These are phyloP conservation scores for Gynandropsis gynandra DNA, from an alignment of 345 rosid species.

Conservation along the genomic window DNA sequence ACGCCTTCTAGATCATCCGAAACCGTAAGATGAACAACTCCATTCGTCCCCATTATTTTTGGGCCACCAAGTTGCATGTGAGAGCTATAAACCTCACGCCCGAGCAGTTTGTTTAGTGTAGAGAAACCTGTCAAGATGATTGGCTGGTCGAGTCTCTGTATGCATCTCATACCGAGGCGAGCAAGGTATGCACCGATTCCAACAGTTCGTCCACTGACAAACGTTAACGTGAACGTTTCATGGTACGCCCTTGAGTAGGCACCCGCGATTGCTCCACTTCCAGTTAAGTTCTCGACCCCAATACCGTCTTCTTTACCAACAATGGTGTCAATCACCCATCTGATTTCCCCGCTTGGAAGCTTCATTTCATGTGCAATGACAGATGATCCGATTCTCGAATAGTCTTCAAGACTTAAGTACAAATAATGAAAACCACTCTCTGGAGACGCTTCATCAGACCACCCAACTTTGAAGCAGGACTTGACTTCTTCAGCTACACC, in stretches of 20 bases:
- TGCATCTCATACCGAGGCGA: slow-evolving; percentile 97
- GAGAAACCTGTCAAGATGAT: slow-evolving; percentile 97
- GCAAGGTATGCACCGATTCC: slow-evolving; percentile 99
- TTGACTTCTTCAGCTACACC: slow-evolving; percentile 98
- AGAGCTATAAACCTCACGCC: slow-evolving; percentile 98
- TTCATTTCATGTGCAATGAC: slow-evolving; percentile 86
- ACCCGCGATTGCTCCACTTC: slow-evolving; percentile 98
- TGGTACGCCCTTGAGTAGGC: slow-evolving; percentile 96
- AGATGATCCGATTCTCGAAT: slow-evolving; percentile 56
- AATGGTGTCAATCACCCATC: slow-evolving; percentile 94
- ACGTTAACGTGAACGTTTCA: slow-evolving; percentile 91
- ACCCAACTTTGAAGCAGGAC: slow-evolving; percentile 80
- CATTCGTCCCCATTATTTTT: slow-evolving; percentile 97
- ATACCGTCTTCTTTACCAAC: slow-evolving; percentile 95
- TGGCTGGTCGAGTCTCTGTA: slow-evolving; percentile 98
- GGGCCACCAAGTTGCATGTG: slow-evolving; percentile 99
- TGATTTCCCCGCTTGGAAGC: slow-evolving; percentile 61
- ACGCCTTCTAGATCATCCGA: slow-evolving; percentile 98
- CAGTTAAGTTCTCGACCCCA: slow-evolving; percentile 92
- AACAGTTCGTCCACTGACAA: slow-evolving; percentile 92
- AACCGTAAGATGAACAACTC: slow-evolving; percentile 95
- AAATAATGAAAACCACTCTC: slow-evolving; percentile 92
- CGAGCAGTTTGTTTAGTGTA: slow-evolving; percentile 94
- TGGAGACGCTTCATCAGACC: slow-evolving; percentile 83
- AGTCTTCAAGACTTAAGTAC: slow-evolving; percentile 75